phyloP scores from a whole-genome alignment of 1,139 yeast genomes.

The Kazachstania sp. region DNA sequence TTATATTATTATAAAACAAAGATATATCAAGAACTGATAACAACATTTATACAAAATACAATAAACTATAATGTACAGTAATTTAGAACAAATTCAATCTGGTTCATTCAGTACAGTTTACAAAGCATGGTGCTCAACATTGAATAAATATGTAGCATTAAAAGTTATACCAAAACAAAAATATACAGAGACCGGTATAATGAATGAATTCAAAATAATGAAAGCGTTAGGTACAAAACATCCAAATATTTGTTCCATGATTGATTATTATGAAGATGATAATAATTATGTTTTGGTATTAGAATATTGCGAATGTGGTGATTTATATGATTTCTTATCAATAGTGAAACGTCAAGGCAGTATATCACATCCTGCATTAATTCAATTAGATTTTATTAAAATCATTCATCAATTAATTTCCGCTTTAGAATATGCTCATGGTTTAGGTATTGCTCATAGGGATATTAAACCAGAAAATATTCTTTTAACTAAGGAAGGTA shows the following conservation, averaged over 20 bases:
- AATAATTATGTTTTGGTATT: slow-evolving; percentile 48
- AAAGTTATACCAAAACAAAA: slow-evolving; percentile 23
- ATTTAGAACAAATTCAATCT: slow-evolving; percentile 11
- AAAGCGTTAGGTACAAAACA: slow-evolving; percentile 19
- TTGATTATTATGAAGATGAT: slow-evolving; percentile 61
- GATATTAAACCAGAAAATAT: slow-evolving; percentile 86
- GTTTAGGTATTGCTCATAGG: slow-evolving; percentile 65
- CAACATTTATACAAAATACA: background rate
- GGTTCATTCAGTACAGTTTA: slow-evolving; percentile 15
- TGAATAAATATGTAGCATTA: slow-evolving; percentile 22
- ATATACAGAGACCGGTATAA: slow-evolving; percentile 11
- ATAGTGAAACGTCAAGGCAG: slow-evolving; percentile 16
- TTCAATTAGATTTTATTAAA: slow-evolving; percentile 29
- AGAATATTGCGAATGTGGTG: slow-evolving; percentile 84
- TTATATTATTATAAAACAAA: background rate
- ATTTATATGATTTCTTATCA: slow-evolving; percentile 64
- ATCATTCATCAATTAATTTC: slow-evolving; percentile 63
- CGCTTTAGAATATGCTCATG: slow-evolving; percentile 67
- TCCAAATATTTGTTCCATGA: slow-evolving; percentile 47
- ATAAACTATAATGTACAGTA: slow-evolving; percentile 5
- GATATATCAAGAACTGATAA: background rate
- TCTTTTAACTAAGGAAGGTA: slow-evolving; percentile 53
- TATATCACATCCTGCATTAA: slow-evolving; percentile 38
- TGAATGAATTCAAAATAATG: slow-evolving; percentile 22
- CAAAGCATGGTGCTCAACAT: slow-evolving; percentile 10